phyloP scores from a whole-genome alignment of 176 grass and related monocot species.

The Ampelocalamus luodianensis region DNA sequence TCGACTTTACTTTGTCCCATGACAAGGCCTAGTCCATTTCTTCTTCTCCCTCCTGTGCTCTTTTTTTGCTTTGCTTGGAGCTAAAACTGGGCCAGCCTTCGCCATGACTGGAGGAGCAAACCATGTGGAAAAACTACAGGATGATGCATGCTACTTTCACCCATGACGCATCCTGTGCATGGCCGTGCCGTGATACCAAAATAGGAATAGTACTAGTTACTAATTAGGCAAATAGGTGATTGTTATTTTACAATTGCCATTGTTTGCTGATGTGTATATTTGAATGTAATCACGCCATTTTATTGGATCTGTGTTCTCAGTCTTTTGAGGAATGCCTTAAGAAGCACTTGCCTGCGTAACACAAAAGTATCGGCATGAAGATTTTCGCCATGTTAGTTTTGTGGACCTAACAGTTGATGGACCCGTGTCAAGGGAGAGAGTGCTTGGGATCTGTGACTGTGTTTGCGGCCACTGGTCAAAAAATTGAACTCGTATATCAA shows the following conservation, averaged over 20 bases:
- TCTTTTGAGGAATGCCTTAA: not conserved
- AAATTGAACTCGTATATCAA: slow-evolving; percentile 34
- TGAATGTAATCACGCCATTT: not conserved
- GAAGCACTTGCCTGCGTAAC: not conserved
- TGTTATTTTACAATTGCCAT: not conserved
- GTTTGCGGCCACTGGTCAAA: slow-evolving; percentile 25
- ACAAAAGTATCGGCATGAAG: not conserved
- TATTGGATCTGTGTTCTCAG: not conserved
- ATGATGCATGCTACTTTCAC: slow-evolving; percentile 26
- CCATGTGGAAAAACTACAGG: slow-evolving; percentile 8
- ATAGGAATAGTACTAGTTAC: not conserved
- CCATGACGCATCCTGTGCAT: not conserved
- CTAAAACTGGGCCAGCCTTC: slow-evolving; percentile 4
- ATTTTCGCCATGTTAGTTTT: not conserved
- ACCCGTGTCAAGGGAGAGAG: not conserved
- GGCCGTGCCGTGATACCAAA: not conserved
- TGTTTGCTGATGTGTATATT: not conserved
- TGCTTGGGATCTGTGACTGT: not conserved
- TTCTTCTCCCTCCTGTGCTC: slow-evolving; percentile 28
- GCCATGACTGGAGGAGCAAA: slow-evolving; percentile 31
- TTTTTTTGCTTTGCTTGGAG: slow-evolving; percentile 38
- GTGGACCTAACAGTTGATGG: not conserved
- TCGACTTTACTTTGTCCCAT: slow-evolving; percentile 54
- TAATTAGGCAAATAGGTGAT: not conserved
- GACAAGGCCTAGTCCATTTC: slow-evolving; percentile 41